Evolutionary conservation across 2,329 filamentous ascomycete genomes (phyloP).

Genomic region (Clonostachys sp.): DNA sequence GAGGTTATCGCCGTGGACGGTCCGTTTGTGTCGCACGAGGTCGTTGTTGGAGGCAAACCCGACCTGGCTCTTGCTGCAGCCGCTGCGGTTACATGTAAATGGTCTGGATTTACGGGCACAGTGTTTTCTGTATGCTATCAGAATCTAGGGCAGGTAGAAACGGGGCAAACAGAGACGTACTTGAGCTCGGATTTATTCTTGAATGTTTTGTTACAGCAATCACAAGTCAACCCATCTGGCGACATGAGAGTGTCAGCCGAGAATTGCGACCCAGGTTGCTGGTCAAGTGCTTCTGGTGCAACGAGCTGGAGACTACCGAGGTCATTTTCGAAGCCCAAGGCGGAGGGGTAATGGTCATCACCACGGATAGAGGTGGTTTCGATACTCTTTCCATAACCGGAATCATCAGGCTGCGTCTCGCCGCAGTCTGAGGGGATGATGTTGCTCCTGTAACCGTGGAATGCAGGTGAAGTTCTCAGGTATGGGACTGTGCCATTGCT

Average conservation of each 20-base stretch:
- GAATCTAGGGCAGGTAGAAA: neutral
- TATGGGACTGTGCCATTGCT: no score
- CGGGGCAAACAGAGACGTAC: constrained; percentile 26
- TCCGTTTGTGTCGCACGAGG: constrained; percentile 71
- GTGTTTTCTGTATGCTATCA: constrained; percentile 60
- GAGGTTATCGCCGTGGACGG: constrained; percentile 49
- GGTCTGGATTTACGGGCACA: constrained; percentile 64
- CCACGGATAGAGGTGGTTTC: neutral
- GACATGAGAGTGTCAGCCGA: neutral
- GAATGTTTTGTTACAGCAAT: constrained; percentile 29
- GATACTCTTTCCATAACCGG: constrained; percentile 37
- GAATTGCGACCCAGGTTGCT: neutral
- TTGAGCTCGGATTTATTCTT: constrained; percentile 52
- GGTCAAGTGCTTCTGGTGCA: neutral
- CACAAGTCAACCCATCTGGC: constrained; percentile 18
- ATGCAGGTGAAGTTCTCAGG: no score
- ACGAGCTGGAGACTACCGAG: neutral
- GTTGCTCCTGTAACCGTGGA: no score
- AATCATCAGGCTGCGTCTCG: constrained; percentile 33
- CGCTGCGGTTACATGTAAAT: constrained; percentile 51
- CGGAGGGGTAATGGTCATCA: neutral
- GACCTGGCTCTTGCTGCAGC: constrained; percentile 49
- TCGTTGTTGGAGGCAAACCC: constrained; percentile 82
- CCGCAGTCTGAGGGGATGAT: constrained; percentile 24
- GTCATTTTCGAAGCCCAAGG: neutral